Evolutionary conservation across 2,329 filamentous ascomycete genomes (phyloP), one percentile per base, ranked within the genome.

Genomic region (Nigrospora sphaerica): DNA sequence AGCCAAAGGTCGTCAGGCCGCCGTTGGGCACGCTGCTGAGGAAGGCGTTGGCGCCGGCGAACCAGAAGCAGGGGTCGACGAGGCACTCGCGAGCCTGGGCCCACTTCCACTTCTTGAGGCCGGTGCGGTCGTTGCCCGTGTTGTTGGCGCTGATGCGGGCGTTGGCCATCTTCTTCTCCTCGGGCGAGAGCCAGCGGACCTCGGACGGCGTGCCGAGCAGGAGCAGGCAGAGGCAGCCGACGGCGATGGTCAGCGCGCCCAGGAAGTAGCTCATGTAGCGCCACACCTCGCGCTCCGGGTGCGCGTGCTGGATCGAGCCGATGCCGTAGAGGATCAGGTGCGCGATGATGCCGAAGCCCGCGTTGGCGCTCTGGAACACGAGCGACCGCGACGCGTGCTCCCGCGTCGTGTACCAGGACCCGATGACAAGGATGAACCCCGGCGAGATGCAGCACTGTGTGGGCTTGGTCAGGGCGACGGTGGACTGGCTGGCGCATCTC

Each of bases 251-350:
- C 18, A 68, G 48, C 4, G 53, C 46, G 4, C 65, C 65, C 1
- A 67, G 59, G 39, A 66, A 67, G 46, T 65, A 66, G 12, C 61
- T 63, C 58, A 67, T 67, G 46, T 66, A 67, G 16, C 65, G 53
- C 65, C 64, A 68, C 1, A 65, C 56, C 49, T 67, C 52, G 16
- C 62, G 61, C 4, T 58, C 58, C 5, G 60, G 52, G 2, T 54
- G 49, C 2, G 52, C 43, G 32, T 60, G 57, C 42, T 62, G 54
- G 2, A 62, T 49, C 1, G 60, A 53, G 7, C 65, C 64, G 39
- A 68, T 67, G 6, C 59, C 64, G 46, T 67, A 68, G 6, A 68
- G 57, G 23, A 65, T 59, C 35, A 68, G 48, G 23, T 53, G 59
- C 9, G 64, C 54, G 38, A 68, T 63, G 35, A 66, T 54, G 4